phyloP scores from a whole-genome alignment of 23 red algal genomes.

The Gracilariopsis chorda region DNA sequence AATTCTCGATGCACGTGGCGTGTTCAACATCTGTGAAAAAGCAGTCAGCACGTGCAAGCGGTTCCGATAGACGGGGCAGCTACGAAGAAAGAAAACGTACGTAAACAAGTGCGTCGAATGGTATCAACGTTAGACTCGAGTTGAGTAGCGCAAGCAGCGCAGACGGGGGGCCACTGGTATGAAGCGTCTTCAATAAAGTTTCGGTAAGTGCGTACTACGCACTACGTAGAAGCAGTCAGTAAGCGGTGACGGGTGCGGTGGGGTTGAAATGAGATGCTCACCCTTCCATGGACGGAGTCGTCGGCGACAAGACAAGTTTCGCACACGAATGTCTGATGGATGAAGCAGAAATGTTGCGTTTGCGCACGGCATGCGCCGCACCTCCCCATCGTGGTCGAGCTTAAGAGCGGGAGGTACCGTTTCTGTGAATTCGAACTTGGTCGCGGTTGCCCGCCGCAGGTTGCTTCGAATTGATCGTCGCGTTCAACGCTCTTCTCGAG shows the following conservation, averaged over 20 bases:
- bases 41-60: too few species aligned
- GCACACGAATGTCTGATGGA: slow-evolving; percentile 40
- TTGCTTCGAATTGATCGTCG: slow-evolving; percentile 16
- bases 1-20: slow-evolving; percentile 16
- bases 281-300: slow-evolving; percentile 12
- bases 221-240: not conserved
- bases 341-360: slow-evolving; percentile 40
- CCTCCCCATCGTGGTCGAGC: not conserved
- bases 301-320: slow-evolving; percentile 6
- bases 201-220: slow-evolving; percentile 45
- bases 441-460: too few species aligned
- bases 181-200: slow-evolving; percentile 21
- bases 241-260: not conserved
- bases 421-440: too few species aligned
- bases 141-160: not conserved
- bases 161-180: slow-evolving; percentile 17
- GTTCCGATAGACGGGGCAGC: too few species aligned
- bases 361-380: slow-evolving; percentile 23
- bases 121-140: slow-evolving; percentile 21
- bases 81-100: not conserved
- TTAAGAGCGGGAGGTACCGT: too few species aligned
- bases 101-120: slow-evolving; percentile 35
- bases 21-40: slow-evolving; percentile 20
- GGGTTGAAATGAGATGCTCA: not conserved
- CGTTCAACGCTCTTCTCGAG: too few species aligned